Conservation (phyloP, 2,329 filamentous ascomycete species). For the Penicillium sumatraense region DNA sequence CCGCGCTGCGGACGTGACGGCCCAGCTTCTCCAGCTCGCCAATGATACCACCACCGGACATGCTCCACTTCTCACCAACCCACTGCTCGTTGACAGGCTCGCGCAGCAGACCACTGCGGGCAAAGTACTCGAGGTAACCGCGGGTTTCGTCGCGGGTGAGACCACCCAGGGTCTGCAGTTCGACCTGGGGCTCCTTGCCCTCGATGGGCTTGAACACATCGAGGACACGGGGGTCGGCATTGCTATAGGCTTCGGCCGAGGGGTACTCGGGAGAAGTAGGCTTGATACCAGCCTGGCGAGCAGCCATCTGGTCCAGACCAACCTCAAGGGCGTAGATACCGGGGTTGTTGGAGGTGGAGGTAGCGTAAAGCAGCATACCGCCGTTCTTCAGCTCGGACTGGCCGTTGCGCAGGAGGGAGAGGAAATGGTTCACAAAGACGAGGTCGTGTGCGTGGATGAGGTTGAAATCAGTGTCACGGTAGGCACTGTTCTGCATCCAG, state of each 20-base stretch:
- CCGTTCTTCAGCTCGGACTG: conserved; percentile 65
- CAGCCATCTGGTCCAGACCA: conserved; percentile 59
- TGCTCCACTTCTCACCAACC: conserved; percentile 81
- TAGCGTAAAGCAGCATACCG: conserved; percentile 76
- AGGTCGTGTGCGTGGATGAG: conserved; percentile 87
- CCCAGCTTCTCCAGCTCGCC: conserved; percentile 80
- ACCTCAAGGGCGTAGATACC: conserved; percentile 69
- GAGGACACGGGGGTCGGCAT: conserved; percentile 58
- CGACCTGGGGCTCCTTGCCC: conserved; percentile 41
- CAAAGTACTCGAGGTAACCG: conserved; percentile 90
- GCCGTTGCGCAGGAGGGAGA: conserved; percentile 63
- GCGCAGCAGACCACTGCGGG: conserved; percentile 78
- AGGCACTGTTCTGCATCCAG: conserved; percentile 78
- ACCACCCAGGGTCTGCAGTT: conserved; percentile 64
- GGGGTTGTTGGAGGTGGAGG: conserved; percentile 72
- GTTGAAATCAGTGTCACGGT: conserved; percentile 72
- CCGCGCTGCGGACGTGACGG: conserved; percentile 21
- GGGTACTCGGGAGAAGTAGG: conserved; percentile 48
- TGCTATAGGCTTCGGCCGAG: conserved; percentile 57
- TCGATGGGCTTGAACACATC: conserved; percentile 44
- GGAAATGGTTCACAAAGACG: conserved; percentile 73
- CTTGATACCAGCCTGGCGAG: conserved; percentile 45
- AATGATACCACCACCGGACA: conserved; percentile 79
- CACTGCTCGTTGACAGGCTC: conserved; percentile 69
- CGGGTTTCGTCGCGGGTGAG: conserved; percentile 76